Percentiles rank a stretch among this genome's conserved stretches.
Evolutionary conservation across 1,284 basidiomycete genomes (phyloP).

Genomic region (Rugosomyces carneus): DNA sequence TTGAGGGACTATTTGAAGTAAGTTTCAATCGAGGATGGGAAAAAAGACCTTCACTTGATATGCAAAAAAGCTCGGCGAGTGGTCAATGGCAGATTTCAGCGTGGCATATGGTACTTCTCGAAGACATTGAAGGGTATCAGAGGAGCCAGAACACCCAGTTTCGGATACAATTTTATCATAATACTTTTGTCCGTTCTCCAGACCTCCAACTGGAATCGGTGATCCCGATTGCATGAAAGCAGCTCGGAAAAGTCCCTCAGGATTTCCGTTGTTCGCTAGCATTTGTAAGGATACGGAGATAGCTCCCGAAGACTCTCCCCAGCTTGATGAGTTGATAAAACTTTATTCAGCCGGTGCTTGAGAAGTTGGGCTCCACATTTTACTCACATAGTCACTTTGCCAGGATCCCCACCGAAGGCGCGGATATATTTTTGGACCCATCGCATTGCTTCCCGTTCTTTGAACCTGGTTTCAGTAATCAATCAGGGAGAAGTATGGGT

Average conservation of each 20-base stretch:
- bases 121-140: slow-evolving; percentile 45
- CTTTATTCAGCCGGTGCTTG: not conserved
- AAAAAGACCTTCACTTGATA: slow-evolving; percentile 33
- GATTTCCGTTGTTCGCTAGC: slow-evolving; percentile 43
- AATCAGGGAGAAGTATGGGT: not conserved
- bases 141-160: slow-evolving; percentile 35
- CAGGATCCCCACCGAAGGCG: slow-evolving; percentile 56
- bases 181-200: slow-evolving; percentile 33
- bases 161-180: slow-evolving; percentile 41
- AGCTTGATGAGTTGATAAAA: not conserved
- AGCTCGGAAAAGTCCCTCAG: slow-evolving; percentile 43
- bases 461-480: not conserved
- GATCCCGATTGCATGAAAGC: slow-evolving; percentile 50
- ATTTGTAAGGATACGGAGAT: slow-evolving; percentile 48
- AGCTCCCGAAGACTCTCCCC: slow-evolving; percentile 44
- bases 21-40: not conserved
- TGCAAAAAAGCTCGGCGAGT: slow-evolving; percentile 35
- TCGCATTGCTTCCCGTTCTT: slow-evolving; percentile 48
- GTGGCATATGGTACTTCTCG: slow-evolving; percentile 35
- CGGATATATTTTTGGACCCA: slow-evolving; percentile 64
- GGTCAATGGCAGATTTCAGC: slow-evolving; percentile 38
- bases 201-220: slow-evolving; percentile 37
- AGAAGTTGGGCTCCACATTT: not conserved
- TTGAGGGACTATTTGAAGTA: slow-evolving; percentile 27
- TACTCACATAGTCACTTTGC: slow-evolving; percentile 49